Evolutionary conservation across 2,329 filamentous ascomycete species (phyloP).

Genomic region (Trichocomaceae sp.): DNA sequence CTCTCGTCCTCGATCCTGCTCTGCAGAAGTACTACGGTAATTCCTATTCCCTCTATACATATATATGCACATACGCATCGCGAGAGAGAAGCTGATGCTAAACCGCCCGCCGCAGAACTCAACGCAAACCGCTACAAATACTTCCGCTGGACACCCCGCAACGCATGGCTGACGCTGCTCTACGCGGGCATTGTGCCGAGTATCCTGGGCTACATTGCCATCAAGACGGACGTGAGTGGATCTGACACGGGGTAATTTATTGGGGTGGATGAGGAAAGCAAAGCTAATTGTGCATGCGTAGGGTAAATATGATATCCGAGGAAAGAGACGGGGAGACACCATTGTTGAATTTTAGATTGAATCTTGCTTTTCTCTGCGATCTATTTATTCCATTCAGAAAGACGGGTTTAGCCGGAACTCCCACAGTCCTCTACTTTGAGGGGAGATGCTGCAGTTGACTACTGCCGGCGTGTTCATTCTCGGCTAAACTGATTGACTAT

Average conservation of each 20-base stretch:
- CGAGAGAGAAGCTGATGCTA: not conserved
- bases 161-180: constrained; percentile 69
- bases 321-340: constrained; percentile 82
- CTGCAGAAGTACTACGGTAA: constrained; percentile 48
- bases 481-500: not conserved
- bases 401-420: no score
- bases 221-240: constrained; percentile 73
- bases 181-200: constrained; percentile 69
- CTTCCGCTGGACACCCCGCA: constrained; percentile 88
- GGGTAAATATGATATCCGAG: constrained; percentile 81
- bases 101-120: constrained; percentile 57
- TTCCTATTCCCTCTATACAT: constrained; percentile 10
- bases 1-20: constrained; percentile 39
- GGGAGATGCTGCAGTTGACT: not conserved
- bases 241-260: not conserved
- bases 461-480: not conserved
- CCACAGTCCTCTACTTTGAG: not conserved
- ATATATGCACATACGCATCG: not conserved
- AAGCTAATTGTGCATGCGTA: constrained; percentile 36
- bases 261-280: not conserved
- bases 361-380: not conserved
- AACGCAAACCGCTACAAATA: constrained; percentile 79
- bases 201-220: constrained; percentile 64
- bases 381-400: not conserved
- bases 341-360: constrained; percentile 66